Base-by-base conservation (phyloP, 2,329 filamentous ascomycete species). In the Ascocoryne sarcoides region DNA sequence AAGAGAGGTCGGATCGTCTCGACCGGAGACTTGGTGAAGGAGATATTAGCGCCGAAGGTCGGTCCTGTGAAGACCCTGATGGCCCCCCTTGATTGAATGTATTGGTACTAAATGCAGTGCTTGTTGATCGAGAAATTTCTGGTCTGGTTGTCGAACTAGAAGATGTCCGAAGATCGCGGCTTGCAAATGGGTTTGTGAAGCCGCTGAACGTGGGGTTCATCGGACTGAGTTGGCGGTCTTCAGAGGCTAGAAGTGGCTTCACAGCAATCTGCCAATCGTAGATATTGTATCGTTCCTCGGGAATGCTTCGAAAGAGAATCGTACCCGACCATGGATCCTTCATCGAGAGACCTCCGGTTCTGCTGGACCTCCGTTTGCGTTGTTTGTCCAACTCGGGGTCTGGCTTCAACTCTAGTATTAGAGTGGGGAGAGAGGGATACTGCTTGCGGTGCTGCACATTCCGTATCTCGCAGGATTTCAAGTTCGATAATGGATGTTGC, bases 311-410 rank as follows among this genome's bases (percentile, higher is more conserved):
- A 46, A 82, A 81, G 61, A 71, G 71, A 2, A 82, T 58, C 0
- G 67, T 69, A 39, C 55, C 54, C 10, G 51, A 34, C 49, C 52
- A 55, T 2, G 54, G 45, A 33, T 57, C 55, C 34, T 55, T 57
- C 4, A 51, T 49, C 10, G 54, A 49, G 16, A 82, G 62, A 3
- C 73, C 73, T 3, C 73, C 70, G 3, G 78, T 74, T 45, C 77
- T 69, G 49, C 77, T 82, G 34, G 78, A 82, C 44, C 78, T 69
- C 36, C 78, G 71, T 52, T 80, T 82, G 40, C 75, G 71, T 47
- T 77, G 64, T 56, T 76, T 79, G 48, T 81, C 76, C 28, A 69
- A 65, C 7, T 60, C 51, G 1, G 68, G 64, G 48, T 73, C 70
- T 15, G 67, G 65, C 16, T 67, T 65, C 35, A 82, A 61, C 42